A percentile compares a stretch with the other conserved stretches of the same genome.
These are phyloP conservation scores for Escovopsis sp. DNA, from an alignment of 2,329 filamentous ascomycete genomes.

Conservation along the genomic window DNA sequence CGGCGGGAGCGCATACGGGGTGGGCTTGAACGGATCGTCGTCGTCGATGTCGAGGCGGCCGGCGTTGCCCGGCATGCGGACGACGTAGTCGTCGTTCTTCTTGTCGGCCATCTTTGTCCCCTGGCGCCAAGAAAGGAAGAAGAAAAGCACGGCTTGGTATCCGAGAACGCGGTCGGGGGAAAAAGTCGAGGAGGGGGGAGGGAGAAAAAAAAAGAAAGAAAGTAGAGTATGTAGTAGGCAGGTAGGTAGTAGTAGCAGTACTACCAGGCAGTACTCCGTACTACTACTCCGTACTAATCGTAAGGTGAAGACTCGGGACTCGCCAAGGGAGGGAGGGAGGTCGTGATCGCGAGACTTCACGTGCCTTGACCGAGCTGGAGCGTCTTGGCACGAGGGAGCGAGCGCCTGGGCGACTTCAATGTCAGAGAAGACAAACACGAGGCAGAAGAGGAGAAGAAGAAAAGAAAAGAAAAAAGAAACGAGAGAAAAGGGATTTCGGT, in stretches of 20 bases:
- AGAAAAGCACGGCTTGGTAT: neutral
- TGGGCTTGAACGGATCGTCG: constrained; percentile 31
- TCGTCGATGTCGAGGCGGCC: constrained; percentile 30
- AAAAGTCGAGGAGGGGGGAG: neutral
- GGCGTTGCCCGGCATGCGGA: constrained; percentile 52
- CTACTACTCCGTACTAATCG: neutral
- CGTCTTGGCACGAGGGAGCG: too few species aligned
- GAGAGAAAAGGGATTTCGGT: too few species aligned
- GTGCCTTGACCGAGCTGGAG: too few species aligned
- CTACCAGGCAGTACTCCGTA: too few species aligned
- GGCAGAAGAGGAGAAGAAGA: too few species aligned
- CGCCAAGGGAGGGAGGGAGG: too few species aligned
- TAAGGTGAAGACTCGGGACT: too few species aligned
- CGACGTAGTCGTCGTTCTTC: constrained; percentile 69
- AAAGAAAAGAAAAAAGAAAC: too few species aligned
- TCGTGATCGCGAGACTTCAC: too few species aligned
- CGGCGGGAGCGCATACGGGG: constrained; percentile 4
- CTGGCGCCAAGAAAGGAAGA: constrained; percentile 1
- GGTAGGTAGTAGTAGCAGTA: too few species aligned
- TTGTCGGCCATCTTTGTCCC: constrained; percentile 57
- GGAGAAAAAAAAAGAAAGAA: neutral
- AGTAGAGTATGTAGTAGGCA: neutral
- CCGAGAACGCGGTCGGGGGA: neutral
- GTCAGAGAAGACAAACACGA: too few species aligned
- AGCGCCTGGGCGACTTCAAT: too few species aligned